These are phyloP conservation scores for Oemleria cerasiformis DNA, from an alignment of 306 rosid genomes.

Conservation along the genomic window DNA sequence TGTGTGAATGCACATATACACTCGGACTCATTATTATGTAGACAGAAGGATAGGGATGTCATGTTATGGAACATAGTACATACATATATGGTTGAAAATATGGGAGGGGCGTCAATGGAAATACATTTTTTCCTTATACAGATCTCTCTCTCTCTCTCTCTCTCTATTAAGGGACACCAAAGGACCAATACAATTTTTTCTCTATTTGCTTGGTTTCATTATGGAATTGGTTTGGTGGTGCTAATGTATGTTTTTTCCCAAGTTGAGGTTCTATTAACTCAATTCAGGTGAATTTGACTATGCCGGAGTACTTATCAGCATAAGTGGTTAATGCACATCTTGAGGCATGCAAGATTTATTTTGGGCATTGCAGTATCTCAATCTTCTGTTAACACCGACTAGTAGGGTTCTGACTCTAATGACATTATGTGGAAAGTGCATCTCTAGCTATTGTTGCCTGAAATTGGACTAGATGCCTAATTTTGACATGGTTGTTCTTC, in stretches of 20 bases:
- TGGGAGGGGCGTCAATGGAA: not conserved
- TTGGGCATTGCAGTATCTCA: not conserved
- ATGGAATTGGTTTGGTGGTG: not conserved
- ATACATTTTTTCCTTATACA: not conserved
- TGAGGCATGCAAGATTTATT: not conserved
- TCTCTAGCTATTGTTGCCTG: not conserved
- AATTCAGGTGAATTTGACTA: not conserved
- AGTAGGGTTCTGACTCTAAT: not conserved
- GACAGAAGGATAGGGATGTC: not conserved
- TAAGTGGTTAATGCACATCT: not conserved
- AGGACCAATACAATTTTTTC: not conserved
- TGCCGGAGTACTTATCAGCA: not conserved
- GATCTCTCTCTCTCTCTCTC: not conserved
- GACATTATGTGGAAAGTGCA: not conserved
- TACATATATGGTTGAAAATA: not conserved
- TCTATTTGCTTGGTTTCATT: not conserved
- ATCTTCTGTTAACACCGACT: not conserved
- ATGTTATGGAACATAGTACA: not conserved
- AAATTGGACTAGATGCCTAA: not conserved
- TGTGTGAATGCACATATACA: not conserved
- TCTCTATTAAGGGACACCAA: not conserved
- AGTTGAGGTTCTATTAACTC: not conserved
- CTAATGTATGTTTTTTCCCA: not conserved
- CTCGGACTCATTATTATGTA: not conserved
- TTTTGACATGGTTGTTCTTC: not conserved